phyloP scores from a whole-genome alignment of 2,329 filamentous ascomycete genomes.

The Diaporthe sp. region DNA sequence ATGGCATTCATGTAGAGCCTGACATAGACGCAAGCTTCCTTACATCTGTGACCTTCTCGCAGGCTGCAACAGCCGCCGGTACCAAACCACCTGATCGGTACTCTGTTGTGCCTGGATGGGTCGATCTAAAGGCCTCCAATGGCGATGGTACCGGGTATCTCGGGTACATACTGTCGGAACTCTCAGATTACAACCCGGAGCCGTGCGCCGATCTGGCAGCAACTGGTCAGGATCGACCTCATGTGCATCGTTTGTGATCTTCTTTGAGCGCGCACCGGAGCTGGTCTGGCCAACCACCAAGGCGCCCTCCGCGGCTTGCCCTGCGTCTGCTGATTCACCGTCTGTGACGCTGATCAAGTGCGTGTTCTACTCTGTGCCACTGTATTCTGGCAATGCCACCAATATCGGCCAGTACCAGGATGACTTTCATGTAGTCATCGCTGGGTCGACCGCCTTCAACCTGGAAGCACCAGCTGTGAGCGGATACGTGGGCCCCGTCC shows the following conservation, averaged over 20 bases:
- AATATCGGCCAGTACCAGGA: constrained; percentile 42
- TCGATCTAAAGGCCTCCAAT: constrained; percentile 37
- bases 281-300: constrained; percentile 40
- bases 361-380: constrained; percentile 41
- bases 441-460: constrained; percentile 42
- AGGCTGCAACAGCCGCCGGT: constrained; percentile 15
- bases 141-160: constrained; percentile 37
- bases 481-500: constrained; percentile 39
- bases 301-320: constrained; percentile 38
- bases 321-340: constrained; percentile 35
- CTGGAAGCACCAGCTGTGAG: constrained; percentile 25
- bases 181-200: constrained; percentile 35
- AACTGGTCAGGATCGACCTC: constrained; percentile 21
- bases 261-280: constrained; percentile 42
- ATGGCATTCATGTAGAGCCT: constrained; percentile 38
- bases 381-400: constrained; percentile 35
- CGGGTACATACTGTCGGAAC: constrained; percentile 37
- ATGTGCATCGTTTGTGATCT: constrained; percentile 43
- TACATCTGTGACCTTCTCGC: constrained; percentile 20
- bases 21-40: constrained; percentile 36
- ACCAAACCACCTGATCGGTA: constrained; percentile 37
- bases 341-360: constrained; percentile 44
- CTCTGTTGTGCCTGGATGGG: constrained; percentile 35
- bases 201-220: constrained; percentile 40
- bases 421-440: constrained; percentile 41